Conservation (phyloP, 257 asterid genomes). For the Solanum lycopersicoides region DNA sequence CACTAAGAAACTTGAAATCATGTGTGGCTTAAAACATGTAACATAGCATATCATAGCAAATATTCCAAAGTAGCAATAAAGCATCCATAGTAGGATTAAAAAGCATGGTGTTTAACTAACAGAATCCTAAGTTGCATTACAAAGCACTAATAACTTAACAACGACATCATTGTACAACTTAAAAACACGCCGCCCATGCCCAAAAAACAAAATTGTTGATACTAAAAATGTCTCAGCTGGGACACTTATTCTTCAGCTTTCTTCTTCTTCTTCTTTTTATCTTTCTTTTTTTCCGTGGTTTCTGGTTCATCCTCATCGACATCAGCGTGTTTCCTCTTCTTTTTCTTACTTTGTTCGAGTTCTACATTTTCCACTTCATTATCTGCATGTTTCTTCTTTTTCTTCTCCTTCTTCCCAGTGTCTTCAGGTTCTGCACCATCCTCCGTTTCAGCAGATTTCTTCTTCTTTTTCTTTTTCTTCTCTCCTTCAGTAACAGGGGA, state of each 20-base stretch:
- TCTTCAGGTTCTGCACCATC: constrained; percentile 29
- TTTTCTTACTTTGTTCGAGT: constrained; percentile 34
- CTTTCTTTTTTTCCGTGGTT: not conserved
- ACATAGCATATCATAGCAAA: not conserved
- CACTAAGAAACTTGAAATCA: not conserved
- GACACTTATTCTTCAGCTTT: constrained; percentile 32
- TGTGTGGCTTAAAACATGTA: not conserved
- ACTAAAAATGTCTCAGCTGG: not conserved
- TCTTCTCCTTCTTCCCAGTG: constrained; percentile 34
- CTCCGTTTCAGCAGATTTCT: constrained; percentile 18
- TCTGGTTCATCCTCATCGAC: constrained; percentile 8
- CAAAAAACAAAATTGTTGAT: not conserved
- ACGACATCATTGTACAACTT: not conserved
- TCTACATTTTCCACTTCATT: constrained; percentile 19
- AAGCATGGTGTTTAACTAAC: not conserved
- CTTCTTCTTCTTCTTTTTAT: constrained; percentile 44
- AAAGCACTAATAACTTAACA: not conserved
- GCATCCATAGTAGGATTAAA: not conserved
- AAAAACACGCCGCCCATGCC: not conserved
- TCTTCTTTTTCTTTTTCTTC: constrained; percentile 36
- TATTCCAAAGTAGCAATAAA: not conserved
- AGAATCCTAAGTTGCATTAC: not conserved
- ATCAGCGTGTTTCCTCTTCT: constrained; percentile 59
- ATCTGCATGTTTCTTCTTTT: constrained; percentile 23
- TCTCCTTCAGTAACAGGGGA: constrained; percentile 18